These are phyloP conservation scores for Halenospora varia DNA, from an alignment of 495 filamentous ascomycete genomes.

Conservation along the genomic window DNA sequence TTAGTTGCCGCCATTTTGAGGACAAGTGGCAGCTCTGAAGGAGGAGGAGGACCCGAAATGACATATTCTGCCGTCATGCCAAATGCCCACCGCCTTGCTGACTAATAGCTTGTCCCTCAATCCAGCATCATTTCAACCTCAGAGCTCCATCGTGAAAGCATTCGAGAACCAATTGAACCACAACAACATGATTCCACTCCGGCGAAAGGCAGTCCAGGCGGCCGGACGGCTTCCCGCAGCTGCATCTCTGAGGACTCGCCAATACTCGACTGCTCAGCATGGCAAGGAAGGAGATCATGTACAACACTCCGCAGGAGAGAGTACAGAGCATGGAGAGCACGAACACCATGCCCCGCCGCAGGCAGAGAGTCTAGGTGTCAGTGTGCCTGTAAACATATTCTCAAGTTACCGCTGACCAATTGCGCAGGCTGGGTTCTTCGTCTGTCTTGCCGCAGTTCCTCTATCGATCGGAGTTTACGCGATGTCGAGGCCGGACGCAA, in stretches of 20 bases:
- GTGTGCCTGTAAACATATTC: conserved; percentile 28
- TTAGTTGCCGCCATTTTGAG: conserved; percentile 13
- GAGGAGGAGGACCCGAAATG: not conserved
- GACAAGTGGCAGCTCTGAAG: conserved; percentile 16
- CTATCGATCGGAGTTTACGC: conserved; percentile 55
- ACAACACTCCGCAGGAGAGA: conserved; percentile 3
- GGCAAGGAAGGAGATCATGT: conserved; percentile 7
- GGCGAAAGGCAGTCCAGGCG: conserved; percentile 25
- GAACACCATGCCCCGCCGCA: conserved; percentile 45
- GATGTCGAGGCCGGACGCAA: conserved; percentile 40
- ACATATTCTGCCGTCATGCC: conserved; percentile 7
- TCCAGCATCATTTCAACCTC: conserved; percentile 7
- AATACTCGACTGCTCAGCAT: conserved; percentile 11
- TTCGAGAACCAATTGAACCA: conserved; percentile 25
- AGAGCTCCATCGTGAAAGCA: not conserved
- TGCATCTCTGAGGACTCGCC: not conserved
- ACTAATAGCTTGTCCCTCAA: conserved; percentile 9
- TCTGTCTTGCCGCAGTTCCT: conserved; percentile 55
- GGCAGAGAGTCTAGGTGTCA: conserved; percentile 62
- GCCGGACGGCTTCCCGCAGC: conserved; percentile 13
- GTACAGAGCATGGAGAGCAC: conserved; percentile 19
- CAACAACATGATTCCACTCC: conserved; percentile 26
- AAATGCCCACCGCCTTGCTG: conserved; percentile 8
- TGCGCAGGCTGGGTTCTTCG: conserved; percentile 61
- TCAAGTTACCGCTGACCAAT: conserved; percentile 10